Percentiles rank a stretch among this genome's conserved stretches.
Conservation (phyloP, 768 basidiomycete species). For the Auricularia sp. region DNA sequence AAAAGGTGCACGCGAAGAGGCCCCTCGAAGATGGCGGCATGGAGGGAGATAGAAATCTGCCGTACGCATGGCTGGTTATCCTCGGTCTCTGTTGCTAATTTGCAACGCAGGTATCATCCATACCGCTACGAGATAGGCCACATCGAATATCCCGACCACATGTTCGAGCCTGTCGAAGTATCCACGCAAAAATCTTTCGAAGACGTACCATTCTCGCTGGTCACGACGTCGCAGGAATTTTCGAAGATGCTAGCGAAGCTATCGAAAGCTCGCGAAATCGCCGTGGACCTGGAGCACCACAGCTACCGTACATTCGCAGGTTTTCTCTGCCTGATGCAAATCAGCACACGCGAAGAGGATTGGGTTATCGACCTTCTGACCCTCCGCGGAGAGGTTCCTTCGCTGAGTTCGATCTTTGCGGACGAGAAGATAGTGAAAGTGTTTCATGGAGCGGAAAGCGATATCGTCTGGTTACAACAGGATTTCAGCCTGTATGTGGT, state of each 20-base stretch:
- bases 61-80: neutral
- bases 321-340: constrained; percentile 89
- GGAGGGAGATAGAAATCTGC: constrained; percentile 17
- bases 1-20: constrained; percentile 61
- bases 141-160: constrained; percentile 55
- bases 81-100: neutral
- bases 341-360: constrained; percentile 74
- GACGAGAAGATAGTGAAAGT: constrained; percentile 82
- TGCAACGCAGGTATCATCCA: constrained; percentile 39
- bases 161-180: constrained; percentile 48
- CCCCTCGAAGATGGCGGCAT: constrained; percentile 13
- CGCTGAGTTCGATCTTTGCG: constrained; percentile 74
- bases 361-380: constrained; percentile 77
- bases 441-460: constrained; percentile 89
- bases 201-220: constrained; percentile 58
- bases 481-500: constrained; percentile 92
- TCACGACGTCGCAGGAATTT: constrained; percentile 49
- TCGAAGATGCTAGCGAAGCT: constrained; percentile 57
- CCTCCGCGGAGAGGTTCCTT: constrained; percentile 62
- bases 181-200: constrained; percentile 44
- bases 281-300: constrained; percentile 93
- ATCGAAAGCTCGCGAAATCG: constrained; percentile 62
- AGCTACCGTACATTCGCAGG: constrained; percentile 75
- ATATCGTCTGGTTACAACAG: constrained; percentile 93
- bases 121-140: constrained; percentile 81